A percentile compares a stretch with the other conserved stretches of the same genome.
phyloP scores from a whole-genome alignment of 2,329 filamentous ascomycete genomes.

The Lecanosticta acicola region DNA sequence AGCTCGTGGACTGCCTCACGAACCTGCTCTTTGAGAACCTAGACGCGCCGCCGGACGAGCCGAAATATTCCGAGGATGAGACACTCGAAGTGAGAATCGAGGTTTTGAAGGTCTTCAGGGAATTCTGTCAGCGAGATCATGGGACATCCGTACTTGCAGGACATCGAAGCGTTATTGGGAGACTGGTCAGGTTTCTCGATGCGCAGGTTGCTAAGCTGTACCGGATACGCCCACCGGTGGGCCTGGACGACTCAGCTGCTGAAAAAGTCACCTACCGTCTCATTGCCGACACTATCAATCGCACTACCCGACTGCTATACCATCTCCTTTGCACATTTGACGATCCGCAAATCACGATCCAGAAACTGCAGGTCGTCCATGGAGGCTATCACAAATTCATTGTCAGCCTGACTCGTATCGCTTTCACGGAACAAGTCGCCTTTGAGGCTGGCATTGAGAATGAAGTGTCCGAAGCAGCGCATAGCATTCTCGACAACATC shows the following conservation, averaged over 20 bases:
- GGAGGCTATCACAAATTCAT: conserved; percentile 78
- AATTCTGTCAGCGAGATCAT: conserved; percentile 58
- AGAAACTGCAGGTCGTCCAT: conserved; percentile 63
- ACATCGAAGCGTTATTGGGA: conserved; percentile 65
- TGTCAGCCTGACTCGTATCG: conserved; percentile 73
- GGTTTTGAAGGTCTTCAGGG: conserved; percentile 44
- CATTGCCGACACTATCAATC: conserved; percentile 51
- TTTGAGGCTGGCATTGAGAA: conserved; percentile 71
- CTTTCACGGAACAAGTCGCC: conserved; percentile 74
- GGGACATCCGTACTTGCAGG: conserved; percentile 60
- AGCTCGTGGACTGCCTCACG: conserved; percentile 58
- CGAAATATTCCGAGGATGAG: conserved; percentile 35
- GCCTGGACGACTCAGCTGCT: conserved; percentile 1
- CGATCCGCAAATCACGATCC: conserved; percentile 57
- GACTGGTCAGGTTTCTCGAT: conserved; percentile 69
- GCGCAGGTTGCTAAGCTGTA: conserved; percentile 63
- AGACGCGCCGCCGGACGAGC: conserved; percentile 37
- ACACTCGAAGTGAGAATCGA: conserved; percentile 44
- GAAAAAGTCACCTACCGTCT: conserved; percentile 30
- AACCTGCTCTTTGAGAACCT: conserved; percentile 56
- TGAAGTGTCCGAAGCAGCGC: conserved; percentile 73
- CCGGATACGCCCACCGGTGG: conserved; percentile 25
- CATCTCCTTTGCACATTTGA: conserved; percentile 54
- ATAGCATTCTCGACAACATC: conserved; percentile 71
- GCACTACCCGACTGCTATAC: conserved; percentile 56